phyloP scores from a whole-genome alignment of 176 grass and related monocot species.

The Carex scoparia region DNA sequence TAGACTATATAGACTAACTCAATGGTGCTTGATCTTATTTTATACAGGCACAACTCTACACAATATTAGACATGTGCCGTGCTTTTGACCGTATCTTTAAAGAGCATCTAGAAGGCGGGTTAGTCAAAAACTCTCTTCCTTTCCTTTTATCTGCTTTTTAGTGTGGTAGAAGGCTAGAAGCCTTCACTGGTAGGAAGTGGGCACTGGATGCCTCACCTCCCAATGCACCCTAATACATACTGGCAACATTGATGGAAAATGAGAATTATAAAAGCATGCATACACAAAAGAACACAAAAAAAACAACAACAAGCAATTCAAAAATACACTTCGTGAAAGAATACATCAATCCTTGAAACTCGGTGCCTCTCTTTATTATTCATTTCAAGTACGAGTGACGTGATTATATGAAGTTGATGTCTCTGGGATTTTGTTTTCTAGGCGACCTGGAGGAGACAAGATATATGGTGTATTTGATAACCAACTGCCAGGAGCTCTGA shows the following conservation, averaged over 20 bases:
- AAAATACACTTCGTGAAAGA: neutral
- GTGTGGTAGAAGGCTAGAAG: neutral
- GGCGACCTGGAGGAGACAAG: conserved; percentile 90
- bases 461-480: conserved; percentile 99
- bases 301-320: neutral
- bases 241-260: neutral
- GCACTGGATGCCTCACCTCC: neutral
- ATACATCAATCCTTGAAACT: neutral
- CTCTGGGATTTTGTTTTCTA: conserved; percentile 30
- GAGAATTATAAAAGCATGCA: neutral
- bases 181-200: neutral
- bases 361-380: neutral
- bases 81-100: conserved; percentile 99
- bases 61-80: conserved; percentile 98
- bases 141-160: conserved; percentile 3
- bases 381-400: neutral
- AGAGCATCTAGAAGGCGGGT: conserved; percentile 99
- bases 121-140: conserved; percentile 25
- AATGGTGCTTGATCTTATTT: conserved; percentile 8
- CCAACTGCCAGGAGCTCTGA: conserved; percentile 86
- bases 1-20: conserved; percentile 5
- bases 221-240: neutral
- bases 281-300: neutral
- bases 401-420: conserved; percentile 7
- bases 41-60: conserved; percentile 91